Base-by-base conservation (phyloP, 805 yeast genomes). In the Saccharomycopsis schoenii region DNA sequence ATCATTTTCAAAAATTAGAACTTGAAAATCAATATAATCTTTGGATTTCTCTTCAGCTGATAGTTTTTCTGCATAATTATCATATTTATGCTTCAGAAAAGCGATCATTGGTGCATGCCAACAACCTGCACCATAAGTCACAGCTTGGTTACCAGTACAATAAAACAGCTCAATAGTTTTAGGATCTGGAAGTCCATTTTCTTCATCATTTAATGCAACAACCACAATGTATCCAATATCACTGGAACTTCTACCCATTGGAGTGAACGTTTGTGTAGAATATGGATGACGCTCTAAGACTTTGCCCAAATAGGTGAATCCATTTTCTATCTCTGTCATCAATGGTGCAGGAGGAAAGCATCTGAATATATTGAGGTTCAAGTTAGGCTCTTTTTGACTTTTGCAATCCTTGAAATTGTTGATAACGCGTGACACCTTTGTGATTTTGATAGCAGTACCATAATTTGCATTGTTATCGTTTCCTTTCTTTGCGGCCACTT, bases 81-180 rank as follows among this genome's bases (percentile, higher is more conserved):
- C 58, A 25, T 3, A 62, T 14, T 47, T 47, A 15, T 47, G 52
- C 11, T 47, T 29, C 52, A 47, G 52, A 24, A 47, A 47, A 1
- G 89, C 93, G 24, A 93, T 86, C 98, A 92, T 92, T 2, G 98
- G 97, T 0, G 97, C 96, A 70, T 92, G 98, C 98, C 98, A 92
- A 4, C 86, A 82, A 0, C 87, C 80, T 8, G 80, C 82, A 0
- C 91, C 96, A 70, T 91, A 91, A 0, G 97, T 92, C 3, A 92
- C 90, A 0, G 96, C 88, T 69, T 91, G 97, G 70, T 88, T 85
- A 0, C 96, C 97, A 60, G 74, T 79, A 65, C 92, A 89, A 5
- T 83, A 66, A 67, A 91, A 92, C 0, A 96, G 96, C 65, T 76
- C 78, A 11, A 85, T 67, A 0, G 81, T 73, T 1, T 73, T 66